phyloP scores from a whole-genome alignment of 805 yeast genomes.

The Candida maltosa region DNA sequence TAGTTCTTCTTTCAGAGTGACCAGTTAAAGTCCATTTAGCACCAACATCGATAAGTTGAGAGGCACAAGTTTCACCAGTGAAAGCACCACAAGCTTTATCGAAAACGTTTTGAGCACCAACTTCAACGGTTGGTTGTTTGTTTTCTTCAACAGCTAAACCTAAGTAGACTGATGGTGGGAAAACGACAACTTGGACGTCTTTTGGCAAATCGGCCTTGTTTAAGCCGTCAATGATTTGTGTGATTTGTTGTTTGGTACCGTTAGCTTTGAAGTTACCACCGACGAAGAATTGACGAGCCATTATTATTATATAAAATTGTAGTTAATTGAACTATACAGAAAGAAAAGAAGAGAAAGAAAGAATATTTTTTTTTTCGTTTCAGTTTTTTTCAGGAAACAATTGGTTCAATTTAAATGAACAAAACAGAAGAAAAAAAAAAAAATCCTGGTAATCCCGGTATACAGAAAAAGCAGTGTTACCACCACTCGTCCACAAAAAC shows the following conservation, averaged over 20 bases:
- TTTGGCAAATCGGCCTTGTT: slow-evolving; percentile 74
- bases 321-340: slow-evolving; percentile 2
- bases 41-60: slow-evolving; percentile 84
- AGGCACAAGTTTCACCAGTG: slow-evolving; percentile 96
- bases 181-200: slow-evolving; percentile 87
- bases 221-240: slow-evolving; percentile 76
- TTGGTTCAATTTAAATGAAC: no score
- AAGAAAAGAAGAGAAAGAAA: slow-evolving; percentile 4
- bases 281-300: slow-evolving; percentile 92
- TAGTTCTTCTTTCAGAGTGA: slow-evolving; percentile 97
- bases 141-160: slow-evolving; percentile 67
- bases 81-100: slow-evolving; percentile 89
- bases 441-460: not conserved
- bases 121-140: slow-evolving; percentile 68
- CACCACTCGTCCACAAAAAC: not conserved
- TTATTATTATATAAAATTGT: slow-evolving; percentile 13
- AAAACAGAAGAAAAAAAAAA: not conserved
- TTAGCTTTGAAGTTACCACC: slow-evolving; percentile 99
- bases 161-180: slow-evolving; percentile 95
- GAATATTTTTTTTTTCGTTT: not conserved
- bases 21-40: slow-evolving; percentile 95
- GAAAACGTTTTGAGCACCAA: slow-evolving; percentile 91
- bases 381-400: not conserved
- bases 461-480: not conserved
- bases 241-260: slow-evolving; percentile 86